These are phyloP conservation scores for Trypanosoma boissoni DNA, from an alignment of 208 protist genomes.

Conservation along the genomic window DNA sequence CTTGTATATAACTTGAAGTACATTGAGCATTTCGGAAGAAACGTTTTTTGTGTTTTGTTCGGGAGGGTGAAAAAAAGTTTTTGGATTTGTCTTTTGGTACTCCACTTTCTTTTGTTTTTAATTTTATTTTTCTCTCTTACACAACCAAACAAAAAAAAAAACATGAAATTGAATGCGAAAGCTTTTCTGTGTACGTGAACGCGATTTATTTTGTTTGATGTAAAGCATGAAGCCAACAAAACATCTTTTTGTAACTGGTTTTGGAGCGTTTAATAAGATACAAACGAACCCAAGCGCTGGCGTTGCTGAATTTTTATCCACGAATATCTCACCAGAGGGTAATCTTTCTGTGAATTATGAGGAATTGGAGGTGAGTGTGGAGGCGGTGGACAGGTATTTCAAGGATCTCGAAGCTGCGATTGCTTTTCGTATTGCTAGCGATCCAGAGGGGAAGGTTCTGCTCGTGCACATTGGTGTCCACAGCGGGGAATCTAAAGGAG, in stretches of 20 bases:
- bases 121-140: neutral
- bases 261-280: constrained; percentile 54
- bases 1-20: no score
- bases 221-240: constrained; percentile 12
- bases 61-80: no score
- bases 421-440: constrained; percentile 14
- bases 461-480: constrained; percentile 64
- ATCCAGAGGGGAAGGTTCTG: constrained; percentile 27
- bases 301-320: constrained; percentile 32
- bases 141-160: neutral
- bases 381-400: constrained; percentile 38
- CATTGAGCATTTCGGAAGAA: no score
- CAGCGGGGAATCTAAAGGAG: constrained; percentile 32
- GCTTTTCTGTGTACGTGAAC: neutral
- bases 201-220: no score
- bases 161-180: neutral
- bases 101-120: no score
- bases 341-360: constrained; percentile 33
- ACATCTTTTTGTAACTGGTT: constrained; percentile 63
- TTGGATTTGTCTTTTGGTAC: no score
- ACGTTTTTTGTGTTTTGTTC: no score
- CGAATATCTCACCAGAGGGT: constrained; percentile 18
- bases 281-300: constrained; percentile 58
- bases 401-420: constrained; percentile 32
- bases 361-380: constrained; percentile 46